Evolutionary conservation across 192 early-diverging fungal genomes (phyloP).

Genomic region (Anaeromyces robustus): DNA sequence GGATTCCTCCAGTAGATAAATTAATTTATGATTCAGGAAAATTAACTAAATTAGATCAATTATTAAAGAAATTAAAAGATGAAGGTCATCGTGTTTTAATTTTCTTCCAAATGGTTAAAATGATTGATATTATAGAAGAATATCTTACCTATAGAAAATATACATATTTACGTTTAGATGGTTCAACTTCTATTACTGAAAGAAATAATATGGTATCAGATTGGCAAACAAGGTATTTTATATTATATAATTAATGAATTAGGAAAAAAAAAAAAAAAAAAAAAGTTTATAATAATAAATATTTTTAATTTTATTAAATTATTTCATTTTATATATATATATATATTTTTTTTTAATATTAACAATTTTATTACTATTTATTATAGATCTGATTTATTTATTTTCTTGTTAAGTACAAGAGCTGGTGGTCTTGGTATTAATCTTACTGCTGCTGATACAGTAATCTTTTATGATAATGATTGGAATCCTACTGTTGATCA

Average conservation of each 20-base stretch:
- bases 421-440: conserved; percentile 83
- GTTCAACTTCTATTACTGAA: conserved; percentile 70
- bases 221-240: conserved; percentile 71
- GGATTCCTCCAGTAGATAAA: conserved; percentile 58
- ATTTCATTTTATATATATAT: background rate
- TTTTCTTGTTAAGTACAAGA: conserved; percentile 67
- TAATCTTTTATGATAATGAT: conserved; percentile 76
- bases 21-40: conserved; percentile 69
- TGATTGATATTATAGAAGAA: conserved; percentile 81
- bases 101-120: conserved; percentile 82
- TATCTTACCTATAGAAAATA: conserved; percentile 73
- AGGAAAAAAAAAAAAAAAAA: too few species aligned
- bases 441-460: conserved; percentile 76
- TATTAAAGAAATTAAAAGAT: conserved; percentile 52
- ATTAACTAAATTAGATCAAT: conserved; percentile 48
- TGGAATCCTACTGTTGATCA: conserved; percentile 87
- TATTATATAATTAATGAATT: too few species aligned
- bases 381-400: conserved; percentile 57
- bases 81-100: conserved; percentile 66
- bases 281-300: too few species aligned
- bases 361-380: too few species aligned
- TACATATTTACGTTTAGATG: conserved; percentile 76
- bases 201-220: conserved; percentile 83
- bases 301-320: background rate
- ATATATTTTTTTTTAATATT: background rate